Percentiles rank a stretch among this genome's conserved stretches.
Evolutionary conservation across 106 monocot genomes (phyloP).

Genomic region (Alisma plantagoaquatica): DNA sequence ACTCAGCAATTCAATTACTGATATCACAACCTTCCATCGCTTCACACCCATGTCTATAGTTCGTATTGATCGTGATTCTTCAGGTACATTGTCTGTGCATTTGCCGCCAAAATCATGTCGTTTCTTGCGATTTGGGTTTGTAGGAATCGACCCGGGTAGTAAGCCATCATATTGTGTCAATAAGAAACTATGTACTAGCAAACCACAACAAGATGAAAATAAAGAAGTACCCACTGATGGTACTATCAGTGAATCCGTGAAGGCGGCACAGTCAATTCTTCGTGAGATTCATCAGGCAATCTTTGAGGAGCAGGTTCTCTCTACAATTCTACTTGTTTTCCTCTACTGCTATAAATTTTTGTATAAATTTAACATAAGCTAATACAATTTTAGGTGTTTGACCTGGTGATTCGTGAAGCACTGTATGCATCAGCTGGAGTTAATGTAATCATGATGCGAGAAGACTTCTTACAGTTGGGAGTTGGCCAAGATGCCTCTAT

Average conservation of each 20-base stretch:
- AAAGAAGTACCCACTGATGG: constrained; percentile 40
- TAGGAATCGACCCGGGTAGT: constrained; percentile 13
- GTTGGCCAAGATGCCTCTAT: constrained; percentile 72
- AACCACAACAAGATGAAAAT: constrained; percentile 8
- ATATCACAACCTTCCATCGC: constrained; percentile 22
- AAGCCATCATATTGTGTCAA: constrained; percentile 14
- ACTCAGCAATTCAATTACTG: constrained; percentile 42
- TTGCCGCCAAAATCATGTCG: constrained; percentile 54
- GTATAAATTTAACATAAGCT: not conserved
- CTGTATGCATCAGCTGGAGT: constrained; percentile 45
- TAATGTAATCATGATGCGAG: constrained; percentile 63
- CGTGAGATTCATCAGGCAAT: constrained; percentile 76
- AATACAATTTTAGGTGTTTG: constrained; percentile 54
- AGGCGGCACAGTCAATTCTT: constrained; percentile 61
- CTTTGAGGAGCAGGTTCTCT: constrained; percentile 78
- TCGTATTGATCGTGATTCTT: constrained; percentile 54
- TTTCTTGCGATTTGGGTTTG: constrained; percentile 44
- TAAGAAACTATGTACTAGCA: constrained; percentile 17
- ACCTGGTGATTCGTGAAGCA: constrained; percentile 68
- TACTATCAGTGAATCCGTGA: constrained; percentile 48
- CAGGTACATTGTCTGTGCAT: constrained; percentile 67
- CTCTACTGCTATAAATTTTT: constrained; percentile 1
- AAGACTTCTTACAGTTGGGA: constrained; percentile 69
- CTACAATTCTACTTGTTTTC: not conserved
- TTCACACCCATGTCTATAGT: constrained; percentile 42